Evolutionary conservation across 1,284 basidiomycete genomes (phyloP), one percentile per base, ranked within the genome.

Genomic region (Fomitopsis schrenkii): DNA sequence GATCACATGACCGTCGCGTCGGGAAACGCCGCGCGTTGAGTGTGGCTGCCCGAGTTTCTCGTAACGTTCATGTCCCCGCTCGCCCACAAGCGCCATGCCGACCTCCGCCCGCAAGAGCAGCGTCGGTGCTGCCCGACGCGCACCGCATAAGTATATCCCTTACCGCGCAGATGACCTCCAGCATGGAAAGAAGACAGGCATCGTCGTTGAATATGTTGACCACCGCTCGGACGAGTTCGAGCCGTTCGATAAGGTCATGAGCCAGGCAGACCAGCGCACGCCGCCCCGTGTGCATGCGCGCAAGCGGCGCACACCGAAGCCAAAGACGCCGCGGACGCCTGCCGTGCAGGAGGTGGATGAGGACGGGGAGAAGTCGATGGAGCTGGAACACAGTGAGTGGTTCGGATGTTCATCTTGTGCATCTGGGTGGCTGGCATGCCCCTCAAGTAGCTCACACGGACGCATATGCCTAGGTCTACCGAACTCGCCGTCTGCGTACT

Each of bases 161-260:
- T 92, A 87, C 68, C 82, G 86, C 55, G 88, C 85, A 10, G 87
- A 91, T 68, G 86, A 92, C 66, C 82, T 83, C 19, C 81, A 82
- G 52, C 87, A 86, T 61, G 90, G 90, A 17, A 91, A 89, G 80
- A 88, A 85, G 71, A 93, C 90, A 0, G 90, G 90, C 3, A 79
- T 90, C 58, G 77, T 81, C 2, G 84, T 92, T 17, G 80, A 75
- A 33, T 83, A 86, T 71, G 84, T 93, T 56, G 84, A 87, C 57
- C 83, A 85, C 64, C 87, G 86, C 66, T 88, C 88, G 15, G 91
- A 94, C 70, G 95, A 94, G 10, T 93, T 93, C 72, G 94, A 96
- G 74, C 87, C 87, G 12, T 90, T 93, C 68, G 85, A 87, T 60
- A 83, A 87, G 66, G 80, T 94, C 68, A 84, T 95, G 64, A 78